phyloP scores from a whole-genome alignment of 2,329 filamentous ascomycete genomes.

The Triangularia verruculosa region DNA sequence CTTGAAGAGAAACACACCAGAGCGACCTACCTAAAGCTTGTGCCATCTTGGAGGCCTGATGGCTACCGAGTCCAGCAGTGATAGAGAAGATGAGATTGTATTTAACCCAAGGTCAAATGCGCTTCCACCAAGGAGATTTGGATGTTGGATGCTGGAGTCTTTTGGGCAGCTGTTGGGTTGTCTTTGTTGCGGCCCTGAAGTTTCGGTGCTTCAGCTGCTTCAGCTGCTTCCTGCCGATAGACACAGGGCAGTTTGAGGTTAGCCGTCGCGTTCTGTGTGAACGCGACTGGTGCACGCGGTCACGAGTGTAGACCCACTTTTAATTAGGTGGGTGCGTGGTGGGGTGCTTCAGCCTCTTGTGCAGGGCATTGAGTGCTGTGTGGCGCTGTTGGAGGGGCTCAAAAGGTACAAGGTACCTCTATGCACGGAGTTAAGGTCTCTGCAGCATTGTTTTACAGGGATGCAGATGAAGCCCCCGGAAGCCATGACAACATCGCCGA shows the following conservation, averaged over 20 bases:
- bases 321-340: neutral
- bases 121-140: too few relatives aligned
- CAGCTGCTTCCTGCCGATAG: too few relatives aligned
- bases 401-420: neutral
- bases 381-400: neutral
- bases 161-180: neutral
- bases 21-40: constrained; percentile 26
- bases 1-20: neutral
- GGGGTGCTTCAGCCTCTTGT: neutral
- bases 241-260: neutral
- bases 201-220: neutral
- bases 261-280: neutral
- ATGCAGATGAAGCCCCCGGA: neutral
- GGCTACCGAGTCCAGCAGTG: neutral
- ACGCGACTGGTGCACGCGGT: neutral
- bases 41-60: constrained; percentile 25
- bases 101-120: too few relatives aligned
- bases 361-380: neutral
- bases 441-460: neutral
- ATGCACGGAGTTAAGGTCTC: neutral
- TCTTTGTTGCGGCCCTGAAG: neutral
- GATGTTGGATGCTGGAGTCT: neutral
- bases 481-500: neutral
- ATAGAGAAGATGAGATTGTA: neutral
- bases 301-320: neutral